Evolutionary conservation across 768 basidiomycete species (phyloP).

Genomic region (Suillus occidentalis): DNA sequence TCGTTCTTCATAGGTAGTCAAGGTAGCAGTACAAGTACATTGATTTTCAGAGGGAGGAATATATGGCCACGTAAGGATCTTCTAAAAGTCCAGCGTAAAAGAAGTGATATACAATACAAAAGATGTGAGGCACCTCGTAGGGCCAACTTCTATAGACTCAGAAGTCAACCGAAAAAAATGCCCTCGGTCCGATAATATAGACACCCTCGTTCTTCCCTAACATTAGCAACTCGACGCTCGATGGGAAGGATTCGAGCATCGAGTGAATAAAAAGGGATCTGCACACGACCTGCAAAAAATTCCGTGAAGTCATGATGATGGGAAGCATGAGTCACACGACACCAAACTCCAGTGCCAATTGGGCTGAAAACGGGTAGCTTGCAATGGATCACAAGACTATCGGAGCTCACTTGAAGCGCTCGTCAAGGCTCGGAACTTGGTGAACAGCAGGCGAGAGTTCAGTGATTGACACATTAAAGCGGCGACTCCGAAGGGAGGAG

Average conservation of each 20-base stretch:
- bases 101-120: not conserved
- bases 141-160: slow-evolving; percentile 41
- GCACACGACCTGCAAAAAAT: not conserved
- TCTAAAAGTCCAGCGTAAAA: not conserved
- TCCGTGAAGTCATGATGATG: not conserved
- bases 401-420: too few species aligned
- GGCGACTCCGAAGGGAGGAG: not conserved
- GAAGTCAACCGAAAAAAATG: slow-evolving; percentile 60
- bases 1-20: not conserved
- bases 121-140: slow-evolving; percentile 65
- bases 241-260: slow-evolving; percentile 39
- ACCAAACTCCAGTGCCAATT: not conserved
- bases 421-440: not conserved
- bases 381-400: not conserved
- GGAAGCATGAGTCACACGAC: not conserved
- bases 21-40: not conserved
- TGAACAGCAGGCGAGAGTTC: not conserved
- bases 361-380: not conserved
- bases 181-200: slow-evolving; percentile 18
- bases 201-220: slow-evolving; percentile 42
- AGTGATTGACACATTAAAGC: not conserved
- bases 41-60: too few species aligned
- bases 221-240: slow-evolving; percentile 53
- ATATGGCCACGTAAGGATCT: not conserved
- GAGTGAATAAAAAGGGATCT: slow-evolving; percentile 47